Evolutionary conservation across 805 yeast species (phyloP).

Genomic region (Blastobotrys americana): DNA sequence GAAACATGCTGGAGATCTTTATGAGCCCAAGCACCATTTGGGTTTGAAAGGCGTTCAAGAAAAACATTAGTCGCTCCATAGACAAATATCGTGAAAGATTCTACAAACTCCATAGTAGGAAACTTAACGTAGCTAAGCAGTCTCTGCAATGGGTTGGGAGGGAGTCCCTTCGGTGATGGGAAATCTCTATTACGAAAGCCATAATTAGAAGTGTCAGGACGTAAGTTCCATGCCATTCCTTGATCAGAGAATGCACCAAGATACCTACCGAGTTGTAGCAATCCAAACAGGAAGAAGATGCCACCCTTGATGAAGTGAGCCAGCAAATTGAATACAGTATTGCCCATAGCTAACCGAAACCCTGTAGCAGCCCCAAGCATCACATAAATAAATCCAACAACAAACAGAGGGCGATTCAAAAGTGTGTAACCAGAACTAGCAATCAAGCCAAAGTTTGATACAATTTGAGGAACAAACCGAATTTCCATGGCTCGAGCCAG

Average conservation of each 20-base stretch:
- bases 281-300: constrained; percentile 69
- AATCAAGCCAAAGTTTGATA: constrained; percentile 23
- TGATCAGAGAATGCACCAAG: constrained; percentile 67
- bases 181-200: not conserved
- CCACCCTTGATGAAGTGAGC: constrained; percentile 98
- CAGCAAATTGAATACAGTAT: constrained; percentile 64
- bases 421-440: constrained; percentile 40
- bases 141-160: constrained; percentile 1
- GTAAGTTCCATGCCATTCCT: constrained; percentile 88
- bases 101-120: constrained; percentile 72
- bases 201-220: constrained; percentile 20
- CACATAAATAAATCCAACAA: constrained; percentile 51
- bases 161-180: not conserved
- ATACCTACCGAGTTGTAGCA: constrained; percentile 76
- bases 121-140: constrained; percentile 7
- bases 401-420: constrained; percentile 59
- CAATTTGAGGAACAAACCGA: constrained; percentile 15
- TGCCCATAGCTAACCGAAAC: constrained; percentile 59
- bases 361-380: constrained; percentile 58
- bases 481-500: constrained; percentile 1
- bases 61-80: constrained; percentile 89
- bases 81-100: constrained; percentile 69
- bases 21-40: constrained; percentile 80
- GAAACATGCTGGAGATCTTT: constrained; percentile 87
- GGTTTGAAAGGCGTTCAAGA: constrained; percentile 74